Percentiles rank a stretch among this genome's conserved stretches.
Evolutionary conservation across 108 stramenopile genomes (phyloP).

Genomic region (Skeletonema costatum): DNA sequence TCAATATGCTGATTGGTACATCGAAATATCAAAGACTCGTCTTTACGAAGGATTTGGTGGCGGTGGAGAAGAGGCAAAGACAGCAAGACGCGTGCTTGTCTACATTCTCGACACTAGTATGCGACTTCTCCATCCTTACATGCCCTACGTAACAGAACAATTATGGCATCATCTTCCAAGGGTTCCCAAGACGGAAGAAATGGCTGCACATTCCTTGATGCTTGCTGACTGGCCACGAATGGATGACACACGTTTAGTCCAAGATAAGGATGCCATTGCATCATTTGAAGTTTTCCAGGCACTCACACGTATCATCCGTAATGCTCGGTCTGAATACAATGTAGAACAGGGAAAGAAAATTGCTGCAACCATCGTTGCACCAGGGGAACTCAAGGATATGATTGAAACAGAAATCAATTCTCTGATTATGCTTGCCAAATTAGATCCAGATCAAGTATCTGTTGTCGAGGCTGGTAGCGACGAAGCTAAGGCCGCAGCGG

Average conservation of each 20-base stretch:
- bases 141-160: conserved; percentile 98
- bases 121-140: conserved; percentile 96
- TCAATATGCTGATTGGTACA: conserved; percentile 98
- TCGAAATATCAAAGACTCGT: conserved; percentile 92
- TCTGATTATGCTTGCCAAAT: conserved; percentile 76
- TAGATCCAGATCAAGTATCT: conserved; percentile 72
- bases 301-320: conserved; percentile 87
- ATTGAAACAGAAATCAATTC: conserved; percentile 79
- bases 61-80: conserved; percentile 71
- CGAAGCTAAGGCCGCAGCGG: conserved; percentile 58
- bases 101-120: conserved; percentile 94
- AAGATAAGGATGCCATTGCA: conserved; percentile 59
- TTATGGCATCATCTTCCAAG: conserved; percentile 97
- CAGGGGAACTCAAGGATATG: conserved; percentile 56
- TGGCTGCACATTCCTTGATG: conserved; percentile 80
- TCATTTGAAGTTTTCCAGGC: conserved; percentile 88
- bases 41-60: conserved; percentile 88
- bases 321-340: conserved; percentile 91
- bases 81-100: conserved; percentile 87
- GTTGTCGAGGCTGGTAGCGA: conserved; percentile 70
- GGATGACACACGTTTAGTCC: conserved; percentile 72
- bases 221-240: conserved; percentile 90
- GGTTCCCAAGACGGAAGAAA: conserved; percentile 38
- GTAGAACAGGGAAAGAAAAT: conserved; percentile 90
- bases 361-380: conserved; percentile 72